Evolutionary conservation across 2,329 filamentous ascomycete species (phyloP).

Genomic region (Colletotrichum sp.): DNA sequence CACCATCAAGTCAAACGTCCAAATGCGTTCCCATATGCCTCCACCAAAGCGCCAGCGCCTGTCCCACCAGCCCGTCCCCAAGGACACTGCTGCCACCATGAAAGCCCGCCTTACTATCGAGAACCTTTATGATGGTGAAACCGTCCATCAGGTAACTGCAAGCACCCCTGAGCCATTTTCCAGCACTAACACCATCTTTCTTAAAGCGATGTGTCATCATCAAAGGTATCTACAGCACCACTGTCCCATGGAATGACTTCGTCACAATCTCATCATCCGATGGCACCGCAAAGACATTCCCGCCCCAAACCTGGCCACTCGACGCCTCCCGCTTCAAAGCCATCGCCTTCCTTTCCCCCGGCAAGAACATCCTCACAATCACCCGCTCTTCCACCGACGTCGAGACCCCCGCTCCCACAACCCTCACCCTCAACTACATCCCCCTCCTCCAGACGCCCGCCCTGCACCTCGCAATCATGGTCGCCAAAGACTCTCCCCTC

Average conservation of each 20-base stretch:
- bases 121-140: neutral
- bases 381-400: neutral
- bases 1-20: neutral
- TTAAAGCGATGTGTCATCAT: constrained; percentile 8
- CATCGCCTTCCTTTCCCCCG: constrained; percentile 4
- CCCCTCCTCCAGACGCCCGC: constrained; percentile 62
- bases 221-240: neutral
- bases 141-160: neutral
- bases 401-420: neutral
- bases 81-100: neutral
- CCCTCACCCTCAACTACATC: constrained; percentile 50
- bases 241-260: neutral
- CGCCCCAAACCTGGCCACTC: constrained; percentile 4
- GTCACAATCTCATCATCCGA: neutral
- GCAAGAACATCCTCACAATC: neutral
- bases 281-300: neutral
- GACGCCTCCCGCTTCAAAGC: neutral
- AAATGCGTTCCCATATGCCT: neutral
- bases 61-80: neutral
- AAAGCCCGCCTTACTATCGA: neutral
- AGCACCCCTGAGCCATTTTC: too few relatives aligned
- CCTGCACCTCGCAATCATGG: constrained; percentile 73
- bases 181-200: neutral
- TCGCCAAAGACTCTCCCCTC: constrained; percentile 72
- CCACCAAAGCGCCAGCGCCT: neutral